Percentiles rank a stretch among this genome's conserved stretches.
Conservation (phyloP, 768 basidiomycete genomes). For the Leccinum subtestaceum region DNA sequence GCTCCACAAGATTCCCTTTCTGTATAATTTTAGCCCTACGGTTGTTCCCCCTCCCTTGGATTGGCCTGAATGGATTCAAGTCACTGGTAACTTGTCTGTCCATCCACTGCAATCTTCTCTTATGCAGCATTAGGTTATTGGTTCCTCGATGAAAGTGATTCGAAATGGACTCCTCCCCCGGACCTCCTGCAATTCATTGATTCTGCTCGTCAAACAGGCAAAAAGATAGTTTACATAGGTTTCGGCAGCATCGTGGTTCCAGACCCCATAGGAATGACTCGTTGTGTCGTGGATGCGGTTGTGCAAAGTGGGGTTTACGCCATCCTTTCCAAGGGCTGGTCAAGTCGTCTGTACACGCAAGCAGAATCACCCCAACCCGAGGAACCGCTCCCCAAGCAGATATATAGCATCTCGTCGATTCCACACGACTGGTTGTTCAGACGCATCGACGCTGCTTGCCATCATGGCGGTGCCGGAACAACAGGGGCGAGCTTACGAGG, state of each 20-base stretch:
- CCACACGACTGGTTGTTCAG: constrained; percentile 97
- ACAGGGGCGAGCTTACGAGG: constrained; percentile 93
- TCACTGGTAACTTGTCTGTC: constrained; percentile 59
- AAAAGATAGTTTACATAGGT: constrained; percentile 96
- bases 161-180: constrained; percentile 87
- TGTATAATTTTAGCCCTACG: constrained; percentile 94
- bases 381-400: constrained; percentile 71
- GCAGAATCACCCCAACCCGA: constrained; percentile 59
- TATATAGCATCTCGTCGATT: constrained; percentile 80
- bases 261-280: constrained; percentile 90
- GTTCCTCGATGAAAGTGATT: constrained; percentile 93
- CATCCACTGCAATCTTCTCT: constrained; percentile 4
- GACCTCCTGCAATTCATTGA: constrained; percentile 83
- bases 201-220: constrained; percentile 64
- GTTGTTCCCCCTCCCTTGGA: constrained; percentile 92
- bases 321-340: constrained; percentile 98
- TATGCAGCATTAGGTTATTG: constrained; percentile 70
- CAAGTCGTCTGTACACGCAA: constrained; percentile 78
- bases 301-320: constrained; percentile 83
- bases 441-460: constrained; percentile 93
- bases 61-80: constrained; percentile 98
- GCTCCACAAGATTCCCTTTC: constrained; percentile 94
- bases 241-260: constrained; percentile 98
- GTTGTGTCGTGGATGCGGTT: constrained; percentile 86
- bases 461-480: constrained; percentile 97